Conservation (phyloP, 371 early-diverging fungal genomes). For the Mucor irregularis region DNA sequence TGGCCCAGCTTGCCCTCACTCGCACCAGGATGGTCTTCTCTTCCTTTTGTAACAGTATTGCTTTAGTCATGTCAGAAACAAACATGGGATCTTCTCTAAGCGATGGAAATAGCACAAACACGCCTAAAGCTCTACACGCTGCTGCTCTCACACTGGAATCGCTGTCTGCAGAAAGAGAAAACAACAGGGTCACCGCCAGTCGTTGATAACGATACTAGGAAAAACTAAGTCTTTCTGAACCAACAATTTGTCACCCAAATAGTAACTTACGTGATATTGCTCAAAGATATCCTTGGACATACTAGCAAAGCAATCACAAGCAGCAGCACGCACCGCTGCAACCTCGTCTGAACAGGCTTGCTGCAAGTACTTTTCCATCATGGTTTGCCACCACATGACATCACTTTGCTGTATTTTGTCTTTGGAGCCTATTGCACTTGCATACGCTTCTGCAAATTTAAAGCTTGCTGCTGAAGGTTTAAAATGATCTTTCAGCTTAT, state of each 20-base stretch:
- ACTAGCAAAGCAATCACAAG: constrained; percentile 66
- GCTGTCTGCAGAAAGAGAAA: constrained; percentile 56
- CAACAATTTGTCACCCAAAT: background rate
- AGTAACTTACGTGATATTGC: constrained; percentile 36
- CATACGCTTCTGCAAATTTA: constrained; percentile 44
- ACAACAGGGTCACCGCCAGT: constrained; percentile 49
- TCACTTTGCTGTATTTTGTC: background rate
- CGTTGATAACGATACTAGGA: constrained; percentile 46
- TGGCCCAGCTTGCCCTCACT: constrained; percentile 75
- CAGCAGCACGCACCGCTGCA: constrained; percentile 52
- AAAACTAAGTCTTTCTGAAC: background rate
- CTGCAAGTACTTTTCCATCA: constrained; percentile 52
- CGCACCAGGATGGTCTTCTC: constrained; percentile 62
- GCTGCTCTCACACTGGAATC: constrained; percentile 63
- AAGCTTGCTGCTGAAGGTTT: constrained; percentile 26
- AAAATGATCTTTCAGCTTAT: background rate
- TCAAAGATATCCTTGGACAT: constrained; percentile 51
- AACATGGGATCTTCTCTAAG: constrained; percentile 60
- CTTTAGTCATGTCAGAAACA: constrained; percentile 54
- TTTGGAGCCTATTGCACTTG: constrained; percentile 24
- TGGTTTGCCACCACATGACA: constrained; percentile 50
- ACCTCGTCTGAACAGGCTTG: constrained; percentile 41
- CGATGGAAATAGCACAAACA: constrained; percentile 61
- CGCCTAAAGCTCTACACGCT: constrained; percentile 71
- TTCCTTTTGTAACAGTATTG: constrained; percentile 42